A percentile compares a stretch with the other conserved stretches of the same genome.
phyloP scores from a whole-genome alignment of 495 filamentous ascomycete genomes.

The Physcia stellaris region DNA sequence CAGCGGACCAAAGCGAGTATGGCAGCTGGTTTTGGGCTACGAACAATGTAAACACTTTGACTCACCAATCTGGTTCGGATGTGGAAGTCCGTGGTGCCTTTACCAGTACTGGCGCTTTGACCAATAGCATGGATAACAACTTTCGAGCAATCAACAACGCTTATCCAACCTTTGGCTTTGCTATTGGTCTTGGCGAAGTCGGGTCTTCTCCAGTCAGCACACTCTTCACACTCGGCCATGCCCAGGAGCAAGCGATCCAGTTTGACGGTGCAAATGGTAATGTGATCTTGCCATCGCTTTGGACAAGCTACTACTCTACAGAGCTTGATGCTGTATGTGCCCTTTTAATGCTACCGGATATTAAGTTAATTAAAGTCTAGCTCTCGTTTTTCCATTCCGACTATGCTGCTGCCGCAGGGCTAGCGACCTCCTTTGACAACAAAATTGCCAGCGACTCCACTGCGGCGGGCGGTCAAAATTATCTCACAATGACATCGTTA shows the following conservation, averaged over 20 bases:
- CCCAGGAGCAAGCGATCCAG: constrained; percentile 39
- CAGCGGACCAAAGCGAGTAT: constrained; percentile 42
- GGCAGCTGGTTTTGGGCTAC: constrained; percentile 46
- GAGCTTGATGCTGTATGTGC: constrained; percentile 31
- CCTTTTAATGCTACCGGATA: not conserved
- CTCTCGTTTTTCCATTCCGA: constrained; percentile 43
- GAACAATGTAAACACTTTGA: constrained; percentile 22
- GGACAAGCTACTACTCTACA: constrained; percentile 39
- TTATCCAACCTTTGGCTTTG: constrained; percentile 44
- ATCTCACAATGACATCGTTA: constrained; percentile 67
- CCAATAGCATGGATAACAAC: constrained; percentile 32
- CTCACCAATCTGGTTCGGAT: constrained; percentile 37
- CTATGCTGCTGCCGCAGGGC: constrained; percentile 20
- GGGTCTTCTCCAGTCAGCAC: constrained; percentile 20
- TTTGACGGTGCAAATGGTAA: constrained; percentile 29
- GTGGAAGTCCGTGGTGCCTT: constrained; percentile 36
- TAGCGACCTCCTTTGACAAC: constrained; percentile 30
- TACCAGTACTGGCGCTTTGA: constrained; percentile 25
- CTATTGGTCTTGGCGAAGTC: constrained; percentile 37
- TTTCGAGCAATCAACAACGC: constrained; percentile 37
- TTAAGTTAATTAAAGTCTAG: constrained; percentile 10
- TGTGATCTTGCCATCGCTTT: constrained; percentile 31
- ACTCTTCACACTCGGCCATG: constrained; percentile 39
- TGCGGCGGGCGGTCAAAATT: constrained; percentile 40
- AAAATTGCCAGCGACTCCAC: constrained; percentile 34